These are phyloP conservation scores for Ceratocystis variospora DNA, from an alignment of 2,329 filamentous ascomycete genomes.

Conservation along the genomic window DNA sequence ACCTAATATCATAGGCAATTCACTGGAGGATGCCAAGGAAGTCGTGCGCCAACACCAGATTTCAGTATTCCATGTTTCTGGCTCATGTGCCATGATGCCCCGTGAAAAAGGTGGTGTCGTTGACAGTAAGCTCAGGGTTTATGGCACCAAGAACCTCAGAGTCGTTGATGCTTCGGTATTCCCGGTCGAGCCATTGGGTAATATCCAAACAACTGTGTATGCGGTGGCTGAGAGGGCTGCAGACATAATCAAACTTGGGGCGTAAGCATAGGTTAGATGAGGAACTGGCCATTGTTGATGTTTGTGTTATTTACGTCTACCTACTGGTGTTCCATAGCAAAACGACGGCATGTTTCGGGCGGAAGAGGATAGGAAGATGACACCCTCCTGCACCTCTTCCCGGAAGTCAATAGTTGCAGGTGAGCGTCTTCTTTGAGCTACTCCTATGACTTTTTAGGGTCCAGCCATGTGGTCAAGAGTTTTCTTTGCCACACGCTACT, in stretches of 20 bases:
- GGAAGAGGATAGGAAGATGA: too few relatives aligned
- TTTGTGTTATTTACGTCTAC: too few relatives aligned
- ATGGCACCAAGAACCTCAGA: conserved; percentile 32
- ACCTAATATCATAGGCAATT: conserved; percentile 25
- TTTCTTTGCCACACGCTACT: too few relatives aligned
- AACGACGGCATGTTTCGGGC: too few relatives aligned
- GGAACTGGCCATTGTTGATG: not conserved
- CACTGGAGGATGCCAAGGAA: conserved; percentile 27
- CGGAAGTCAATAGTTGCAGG: too few relatives aligned
- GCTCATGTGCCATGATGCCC: conserved; percentile 39
- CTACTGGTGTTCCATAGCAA: too few relatives aligned
- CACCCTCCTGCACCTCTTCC: too few relatives aligned
- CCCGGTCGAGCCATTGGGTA: conserved; percentile 30
- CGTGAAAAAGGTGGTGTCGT: conserved; percentile 34
- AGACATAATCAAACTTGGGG: conserved; percentile 25
- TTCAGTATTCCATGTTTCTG: conserved; percentile 34
- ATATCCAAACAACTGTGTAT: conserved; percentile 25
- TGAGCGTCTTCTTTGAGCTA: too few relatives aligned
- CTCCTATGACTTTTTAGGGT: too few relatives aligned
- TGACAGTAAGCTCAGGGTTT: conserved; percentile 30
- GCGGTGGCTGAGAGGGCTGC: conserved; percentile 30
- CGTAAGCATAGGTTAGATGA: not conserved
- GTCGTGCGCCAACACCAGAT: conserved; percentile 27
- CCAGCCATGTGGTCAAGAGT: too few relatives aligned
- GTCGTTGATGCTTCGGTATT: conserved; percentile 36